Conservation (phyloP, 257 asterid genomes). For the Cruciata laevipes region DNA sequence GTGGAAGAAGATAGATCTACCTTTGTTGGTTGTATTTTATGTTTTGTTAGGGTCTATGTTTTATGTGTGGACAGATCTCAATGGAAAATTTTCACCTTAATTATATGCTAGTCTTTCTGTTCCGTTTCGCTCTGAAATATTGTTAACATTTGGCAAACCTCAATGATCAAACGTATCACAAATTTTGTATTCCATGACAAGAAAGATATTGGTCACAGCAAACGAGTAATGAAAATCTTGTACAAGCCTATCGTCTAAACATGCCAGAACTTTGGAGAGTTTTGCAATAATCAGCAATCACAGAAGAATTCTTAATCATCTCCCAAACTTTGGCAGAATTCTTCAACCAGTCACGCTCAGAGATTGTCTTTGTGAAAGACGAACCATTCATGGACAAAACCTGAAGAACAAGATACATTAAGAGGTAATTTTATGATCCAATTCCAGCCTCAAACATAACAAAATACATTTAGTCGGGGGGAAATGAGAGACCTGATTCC, state of each 20-base stretch:
- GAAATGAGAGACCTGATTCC: constrained; percentile 63
- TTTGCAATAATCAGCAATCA: constrained; percentile 55
- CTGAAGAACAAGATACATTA: constrained; percentile 30
- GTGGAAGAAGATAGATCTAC: background rate
- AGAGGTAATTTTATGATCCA: background rate
- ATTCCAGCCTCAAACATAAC: background rate
- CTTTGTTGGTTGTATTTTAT: background rate
- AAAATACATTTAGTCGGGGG: background rate
- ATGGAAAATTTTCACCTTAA: background rate
- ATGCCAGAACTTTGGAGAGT: constrained; percentile 61
- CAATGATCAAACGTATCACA: background rate
- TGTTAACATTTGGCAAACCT: no score
- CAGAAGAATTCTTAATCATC: constrained; percentile 52
- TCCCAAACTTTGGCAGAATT: constrained; percentile 96
- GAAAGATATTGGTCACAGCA: background rate
- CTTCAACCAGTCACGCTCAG: constrained; percentile 97
- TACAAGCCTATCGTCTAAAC: constrained; percentile 43
- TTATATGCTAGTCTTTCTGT: background rate
- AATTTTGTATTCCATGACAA: background rate
- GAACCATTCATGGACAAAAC: constrained; percentile 65
- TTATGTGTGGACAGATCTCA: background rate
- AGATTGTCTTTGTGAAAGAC: constrained; percentile 65
- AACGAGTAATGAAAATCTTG: background rate
- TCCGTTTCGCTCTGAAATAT: background rate
- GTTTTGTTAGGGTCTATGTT: background rate